Percentiles rank a stretch among this genome's conserved stretches.
Conservation (phyloP, 192 early-diverging fungal genomes). For the Ambispora gerdemannii region DNA sequence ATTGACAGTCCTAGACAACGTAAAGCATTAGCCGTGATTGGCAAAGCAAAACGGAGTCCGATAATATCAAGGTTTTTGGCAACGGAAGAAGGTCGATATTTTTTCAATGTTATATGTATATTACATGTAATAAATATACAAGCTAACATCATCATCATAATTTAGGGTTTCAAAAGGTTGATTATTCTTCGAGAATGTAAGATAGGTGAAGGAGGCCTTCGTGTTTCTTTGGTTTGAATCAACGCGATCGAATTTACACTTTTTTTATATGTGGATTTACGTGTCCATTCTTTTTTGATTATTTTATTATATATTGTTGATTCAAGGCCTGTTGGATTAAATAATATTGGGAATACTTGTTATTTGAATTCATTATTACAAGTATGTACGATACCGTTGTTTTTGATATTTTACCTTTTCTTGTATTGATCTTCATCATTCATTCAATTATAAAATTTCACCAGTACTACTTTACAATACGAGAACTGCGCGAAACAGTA, state of each 20-base stretch:
- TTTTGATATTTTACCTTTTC: background rate
- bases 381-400: slow-evolving; percentile 28
- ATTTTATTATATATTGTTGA: background rate
- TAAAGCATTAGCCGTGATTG: slow-evolving; percentile 11
- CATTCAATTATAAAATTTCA: no score
- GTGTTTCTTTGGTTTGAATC: background rate
- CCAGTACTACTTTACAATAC: slow-evolving; percentile 69
- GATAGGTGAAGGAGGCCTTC: background rate
- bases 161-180: background rate
- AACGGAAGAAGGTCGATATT: background rate
- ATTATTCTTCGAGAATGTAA: background rate
- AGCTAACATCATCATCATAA: background rate
- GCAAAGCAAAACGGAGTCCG: slow-evolving; percentile 4
- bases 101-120: background rate
- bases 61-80: background rate
- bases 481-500: slow-evolving; percentile 59
- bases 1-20: slow-evolving; percentile 5
- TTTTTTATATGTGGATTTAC: background rate
- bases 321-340: slow-evolving; percentile 64
- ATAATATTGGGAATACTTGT: slow-evolving; percentile 86
- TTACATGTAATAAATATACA: background rate
- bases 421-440: background rate
- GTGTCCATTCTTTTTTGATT: background rate
- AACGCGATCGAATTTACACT: background rate
- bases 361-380: slow-evolving; percentile 83